Percentiles rank a stretch among this genome's conserved stretches.
Conservation (phyloP, 208 protist species). For the Borovskyia barvae region DNA sequence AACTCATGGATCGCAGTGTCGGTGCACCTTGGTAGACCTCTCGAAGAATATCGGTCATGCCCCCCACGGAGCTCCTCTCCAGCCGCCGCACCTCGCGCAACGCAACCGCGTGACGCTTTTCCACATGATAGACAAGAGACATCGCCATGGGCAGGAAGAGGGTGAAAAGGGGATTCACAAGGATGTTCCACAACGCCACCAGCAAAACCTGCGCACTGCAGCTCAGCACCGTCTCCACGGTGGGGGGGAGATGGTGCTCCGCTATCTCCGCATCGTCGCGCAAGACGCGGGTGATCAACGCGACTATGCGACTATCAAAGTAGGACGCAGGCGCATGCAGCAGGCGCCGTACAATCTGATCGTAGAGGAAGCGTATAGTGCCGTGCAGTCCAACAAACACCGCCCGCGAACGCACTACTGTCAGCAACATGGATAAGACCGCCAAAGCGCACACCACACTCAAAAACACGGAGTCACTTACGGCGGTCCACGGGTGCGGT, state of each 20-base stretch:
- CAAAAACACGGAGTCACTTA: constrained; percentile 22
- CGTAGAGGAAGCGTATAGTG: constrained; percentile 43
- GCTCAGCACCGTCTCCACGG: constrained; percentile 41
- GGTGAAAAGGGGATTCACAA: constrained; percentile 58
- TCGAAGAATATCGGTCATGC: constrained; percentile 45
- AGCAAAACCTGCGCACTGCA: constrained; percentile 39
- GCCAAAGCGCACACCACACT: constrained; percentile 15
- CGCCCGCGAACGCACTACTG: constrained; percentile 28
- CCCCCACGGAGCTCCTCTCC: constrained; percentile 42
- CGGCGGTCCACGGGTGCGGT: constrained; percentile 3
- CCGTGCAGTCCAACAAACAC: constrained; percentile 34
- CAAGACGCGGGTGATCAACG: constrained; percentile 39
- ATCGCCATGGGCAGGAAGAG: constrained; percentile 48
- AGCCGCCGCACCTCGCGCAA: constrained; percentile 51
- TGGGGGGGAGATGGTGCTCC: constrained; percentile 34
- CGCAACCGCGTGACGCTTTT: constrained; percentile 45
- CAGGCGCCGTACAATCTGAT: constrained; percentile 42
- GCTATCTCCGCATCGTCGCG: constrained; percentile 48
- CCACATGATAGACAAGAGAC: constrained; percentile 40
- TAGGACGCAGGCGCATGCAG: constrained; percentile 46
- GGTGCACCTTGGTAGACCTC: constrained; percentile 56
- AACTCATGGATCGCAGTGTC: constrained; percentile 50
- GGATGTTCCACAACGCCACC: constrained; percentile 40
- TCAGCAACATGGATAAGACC: constrained; percentile 32
- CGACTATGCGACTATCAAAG: constrained; percentile 44